Conservation (phyloP, 495 filamentous ascomycete species). For the Podospora anserina region DNA sequence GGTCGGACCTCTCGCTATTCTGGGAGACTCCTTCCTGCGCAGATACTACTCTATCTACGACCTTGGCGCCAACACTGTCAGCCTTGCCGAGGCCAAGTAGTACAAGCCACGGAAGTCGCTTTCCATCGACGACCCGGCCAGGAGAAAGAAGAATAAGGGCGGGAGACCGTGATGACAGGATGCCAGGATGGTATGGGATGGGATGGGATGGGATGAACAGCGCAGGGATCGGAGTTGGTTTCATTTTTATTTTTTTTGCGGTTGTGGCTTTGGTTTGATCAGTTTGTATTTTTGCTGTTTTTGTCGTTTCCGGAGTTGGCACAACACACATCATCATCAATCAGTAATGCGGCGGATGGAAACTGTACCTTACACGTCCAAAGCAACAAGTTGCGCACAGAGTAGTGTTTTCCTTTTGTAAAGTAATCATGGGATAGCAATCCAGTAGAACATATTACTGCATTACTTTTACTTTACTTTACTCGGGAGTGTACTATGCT, state of each 20-base stretch:
- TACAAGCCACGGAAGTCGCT: neutral
- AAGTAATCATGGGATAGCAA: slow-evolving; percentile 8
- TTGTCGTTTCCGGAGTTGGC: slow-evolving; percentile 1
- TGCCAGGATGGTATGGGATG: neutral
- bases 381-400: neutral
- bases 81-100: slow-evolving; percentile 76
- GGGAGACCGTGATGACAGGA: neutral
- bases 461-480: neutral
- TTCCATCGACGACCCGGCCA: neutral
- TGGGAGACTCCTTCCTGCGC: slow-evolving; percentile 96
- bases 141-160: neutral
- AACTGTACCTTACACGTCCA: neutral
- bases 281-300: slow-evolving; percentile 9
- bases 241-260: slow-evolving; percentile 5
- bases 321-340: neutral
- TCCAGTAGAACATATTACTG: neutral
- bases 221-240: neutral
- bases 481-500: too few relatives aligned
- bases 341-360: slow-evolving; percentile 3
- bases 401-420: slow-evolving; percentile 4
- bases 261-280: neutral
- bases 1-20: slow-evolving; percentile 87
- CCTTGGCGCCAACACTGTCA: slow-evolving; percentile 77
- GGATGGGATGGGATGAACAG: neutral
- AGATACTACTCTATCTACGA: slow-evolving; percentile 98